Base-by-base conservation (phyloP, 176 grass and related monocot genomes). In the Aegilops umbellulata region DNA sequence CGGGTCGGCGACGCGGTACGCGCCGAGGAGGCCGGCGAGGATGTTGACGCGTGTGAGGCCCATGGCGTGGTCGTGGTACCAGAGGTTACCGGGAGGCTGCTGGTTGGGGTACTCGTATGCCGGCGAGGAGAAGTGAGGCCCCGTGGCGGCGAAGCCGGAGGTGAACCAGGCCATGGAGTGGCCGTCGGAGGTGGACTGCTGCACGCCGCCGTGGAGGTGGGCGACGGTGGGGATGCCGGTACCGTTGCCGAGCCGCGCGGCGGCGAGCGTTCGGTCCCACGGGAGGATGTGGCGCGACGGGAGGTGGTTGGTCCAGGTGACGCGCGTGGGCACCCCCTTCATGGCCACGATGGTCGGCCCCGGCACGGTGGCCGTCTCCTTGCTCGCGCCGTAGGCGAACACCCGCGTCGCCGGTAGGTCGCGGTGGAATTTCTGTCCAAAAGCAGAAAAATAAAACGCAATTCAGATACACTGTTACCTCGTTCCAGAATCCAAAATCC, bases 21-120 rank as follows among this genome's bases (percentile, higher is more conserved):
- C 69, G 76, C 94, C 94, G 47, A 87, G 23, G 55, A 97, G 91
- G 8, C 94, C 94, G 7, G 94, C 94, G 4, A 97, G 87, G 79
- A 97, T 87, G 87, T 97, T 97, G 24, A 83, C 88, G 4, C 94
- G 94, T 4, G 92, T 94, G 8, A 97, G 86, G 22, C 90, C 92
- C 77, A 97, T 83, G 65, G 92, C 92, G 35, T 97, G 92, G 83
- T 97, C 94, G 51, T 97, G 94, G 83, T 97, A 94, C 94, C 94
- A 97, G 6, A 97, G 92, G 57, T 89, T 89, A 1, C 92, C 94
- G 0, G 94, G 85, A 0, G 78, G 89, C 82, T 98, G 93, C 23
- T 20, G 51, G 66, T 98, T 98, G 10, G 91, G 93, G 83, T 98
- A 98, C 53, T 47, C 24, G 69, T 88, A 88, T 0, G 36, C 2